Evolutionary conservation across 129 eudicot species (phyloP).

Genomic region (Glebionis coronaria): DNA sequence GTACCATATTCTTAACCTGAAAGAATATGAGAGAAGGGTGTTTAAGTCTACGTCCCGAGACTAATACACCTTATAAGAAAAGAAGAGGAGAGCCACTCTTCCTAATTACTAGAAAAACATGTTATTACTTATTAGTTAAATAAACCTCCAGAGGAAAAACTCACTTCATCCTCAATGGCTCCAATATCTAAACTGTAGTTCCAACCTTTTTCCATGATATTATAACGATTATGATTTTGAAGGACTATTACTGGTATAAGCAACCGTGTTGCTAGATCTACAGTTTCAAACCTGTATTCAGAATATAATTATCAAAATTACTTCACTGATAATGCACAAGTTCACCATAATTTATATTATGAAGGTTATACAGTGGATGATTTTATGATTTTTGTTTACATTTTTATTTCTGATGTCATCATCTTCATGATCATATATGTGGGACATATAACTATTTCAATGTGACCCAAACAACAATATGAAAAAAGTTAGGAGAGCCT

Average conservation of each 20-base stretch:
- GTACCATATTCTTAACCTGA: slow-evolving; percentile 89
- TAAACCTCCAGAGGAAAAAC: background rate
- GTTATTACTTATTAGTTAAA: too few species aligned
- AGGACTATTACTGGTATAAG: slow-evolving; percentile 77
- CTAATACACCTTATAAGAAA: slow-evolving; percentile 5
- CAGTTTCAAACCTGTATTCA: background rate
- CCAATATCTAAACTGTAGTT: slow-evolving; percentile 78
- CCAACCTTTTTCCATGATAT: slow-evolving; percentile 78
- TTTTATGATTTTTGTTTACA: background rate
- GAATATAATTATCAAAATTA: slow-evolving; percentile 8
- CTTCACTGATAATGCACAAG: slow-evolving; percentile 8
- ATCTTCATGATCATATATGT: slow-evolving; percentile 9
- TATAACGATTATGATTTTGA: slow-evolving; percentile 52
- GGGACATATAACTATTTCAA: background rate
- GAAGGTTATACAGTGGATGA: slow-evolving; percentile 8
- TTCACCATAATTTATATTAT: slow-evolving; percentile 6
- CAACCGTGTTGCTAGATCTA: slow-evolving; percentile 56
- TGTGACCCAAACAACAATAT: background rate
- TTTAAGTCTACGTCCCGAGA: background rate
- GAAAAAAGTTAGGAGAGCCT: background rate
- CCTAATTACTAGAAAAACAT: too few species aligned
- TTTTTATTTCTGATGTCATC: background rate
- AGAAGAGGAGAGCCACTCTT: background rate
- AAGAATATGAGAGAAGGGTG: slow-evolving; percentile 14
- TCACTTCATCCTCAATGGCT: slow-evolving; percentile 87